These are phyloP conservation scores for Actinomucor elegans DNA, from an alignment of 371 early-diverging fungal genomes.

Conservation along the genomic window DNA sequence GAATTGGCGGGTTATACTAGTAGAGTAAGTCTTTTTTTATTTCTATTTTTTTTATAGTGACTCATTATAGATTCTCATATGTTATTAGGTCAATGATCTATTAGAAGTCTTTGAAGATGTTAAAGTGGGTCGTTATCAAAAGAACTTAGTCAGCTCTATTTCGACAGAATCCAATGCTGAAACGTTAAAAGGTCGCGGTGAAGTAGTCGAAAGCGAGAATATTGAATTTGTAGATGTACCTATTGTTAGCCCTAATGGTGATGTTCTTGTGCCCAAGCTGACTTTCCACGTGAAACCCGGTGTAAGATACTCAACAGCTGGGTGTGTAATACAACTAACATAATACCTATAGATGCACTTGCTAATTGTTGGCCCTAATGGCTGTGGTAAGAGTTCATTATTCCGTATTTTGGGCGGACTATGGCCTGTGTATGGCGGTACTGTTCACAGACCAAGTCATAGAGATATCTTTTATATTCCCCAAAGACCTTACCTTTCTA, in stretches of 20 bases:
- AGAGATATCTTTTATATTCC: conserved; percentile 95
- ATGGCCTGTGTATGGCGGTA: conserved; percentile 91
- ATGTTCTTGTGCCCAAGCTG: conserved; percentile 86
- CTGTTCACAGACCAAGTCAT: conserved; percentile 78
- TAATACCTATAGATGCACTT: conserved; percentile 66
- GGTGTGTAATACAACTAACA: neutral
- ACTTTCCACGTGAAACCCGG: conserved; percentile 89
- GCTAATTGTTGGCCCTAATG: conserved; percentile 96
- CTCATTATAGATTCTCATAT: too few relatives aligned
- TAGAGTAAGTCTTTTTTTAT: conserved; percentile 62
- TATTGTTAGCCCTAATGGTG: conserved; percentile 95
- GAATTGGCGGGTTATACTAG: conserved; percentile 92
- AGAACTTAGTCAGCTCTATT: conserved; percentile 60
- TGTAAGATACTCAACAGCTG: conserved; percentile 24
- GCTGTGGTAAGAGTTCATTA: conserved; percentile 90
- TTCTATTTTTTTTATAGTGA: too few relatives aligned
- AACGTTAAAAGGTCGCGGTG: conserved; percentile 67
- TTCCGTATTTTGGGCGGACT: conserved; percentile 96
- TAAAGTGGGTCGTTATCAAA: conserved; percentile 68
- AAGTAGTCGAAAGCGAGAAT: conserved; percentile 64
- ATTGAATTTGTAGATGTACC: conserved; percentile 93
- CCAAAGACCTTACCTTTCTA: conserved; percentile 92
- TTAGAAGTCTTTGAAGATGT: conserved; percentile 84
- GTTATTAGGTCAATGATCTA: conserved; percentile 58
- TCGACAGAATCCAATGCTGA: conserved; percentile 58